phyloP scores from a whole-genome alignment of 2,329 filamentous ascomycete genomes.

The Cladosporium sp. region DNA sequence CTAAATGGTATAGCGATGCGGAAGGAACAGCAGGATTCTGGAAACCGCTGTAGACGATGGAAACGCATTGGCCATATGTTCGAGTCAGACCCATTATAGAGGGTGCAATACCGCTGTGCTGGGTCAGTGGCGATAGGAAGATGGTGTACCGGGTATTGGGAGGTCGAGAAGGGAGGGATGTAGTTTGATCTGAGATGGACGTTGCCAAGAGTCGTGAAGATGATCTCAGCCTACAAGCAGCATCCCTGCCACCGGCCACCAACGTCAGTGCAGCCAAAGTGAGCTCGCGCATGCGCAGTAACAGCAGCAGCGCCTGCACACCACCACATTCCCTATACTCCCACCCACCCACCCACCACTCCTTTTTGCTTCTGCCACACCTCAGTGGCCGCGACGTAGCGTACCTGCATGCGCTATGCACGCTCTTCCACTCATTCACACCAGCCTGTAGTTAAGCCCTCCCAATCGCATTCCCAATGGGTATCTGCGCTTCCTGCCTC shows the following conservation, averaged over 20 bases:
- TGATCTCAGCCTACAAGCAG: not conserved
- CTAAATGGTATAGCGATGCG: too few relatives aligned
- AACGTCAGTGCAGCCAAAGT: not conserved
- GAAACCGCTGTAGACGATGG: not conserved
- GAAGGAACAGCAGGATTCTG: too few relatives aligned
- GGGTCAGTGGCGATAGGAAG: not conserved
- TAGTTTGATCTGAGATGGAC: not conserved
- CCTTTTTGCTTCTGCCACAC: constrained; percentile 3
- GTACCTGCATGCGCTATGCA: constrained; percentile 10
- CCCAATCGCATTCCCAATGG: constrained; percentile 37
- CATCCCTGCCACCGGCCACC: constrained; percentile 1
- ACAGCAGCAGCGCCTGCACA: not conserved
- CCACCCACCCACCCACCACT: constrained; percentile 4
- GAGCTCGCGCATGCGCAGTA: too few relatives aligned
- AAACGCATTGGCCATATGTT: not conserved
- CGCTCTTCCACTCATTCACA: not conserved
- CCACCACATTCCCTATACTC: constrained; percentile 5
- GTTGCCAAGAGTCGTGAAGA: not conserved
- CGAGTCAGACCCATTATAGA: not conserved
- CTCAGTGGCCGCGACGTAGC: constrained; percentile 7
- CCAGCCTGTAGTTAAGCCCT: constrained; percentile 1
- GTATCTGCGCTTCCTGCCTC: constrained; percentile 47
- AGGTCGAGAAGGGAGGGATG: not conserved
- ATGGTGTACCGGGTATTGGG: not conserved
- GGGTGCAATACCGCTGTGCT: not conserved